Evolutionary conservation across 306 rosid genomes (phyloP).

Genomic region (Comarum palustre): DNA sequence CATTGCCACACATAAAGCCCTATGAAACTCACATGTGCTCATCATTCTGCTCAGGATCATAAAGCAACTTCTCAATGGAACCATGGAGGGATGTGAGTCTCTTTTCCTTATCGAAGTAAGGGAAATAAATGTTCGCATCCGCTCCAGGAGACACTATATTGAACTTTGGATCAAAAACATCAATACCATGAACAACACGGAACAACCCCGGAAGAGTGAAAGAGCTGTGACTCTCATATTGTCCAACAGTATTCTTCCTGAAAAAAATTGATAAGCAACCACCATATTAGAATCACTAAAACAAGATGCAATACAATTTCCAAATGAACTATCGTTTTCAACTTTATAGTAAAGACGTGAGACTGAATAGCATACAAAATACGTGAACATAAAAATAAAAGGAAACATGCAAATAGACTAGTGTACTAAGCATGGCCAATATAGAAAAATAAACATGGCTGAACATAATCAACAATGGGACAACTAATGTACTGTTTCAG

Average conservation of each 20-base stretch:
- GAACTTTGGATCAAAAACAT: conserved; percentile 98
- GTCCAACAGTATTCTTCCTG: conserved; percentile 91
- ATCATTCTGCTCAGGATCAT: conserved; percentile 56
- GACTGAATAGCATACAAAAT: not conserved
- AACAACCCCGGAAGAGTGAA: conserved; percentile 91
- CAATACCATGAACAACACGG: conserved; percentile 90
- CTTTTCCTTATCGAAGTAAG: conserved; percentile 65
- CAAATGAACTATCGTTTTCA: not conserved
- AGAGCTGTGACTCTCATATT: conserved; percentile 85
- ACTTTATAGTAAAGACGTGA: not conserved
- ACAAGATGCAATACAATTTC: not conserved
- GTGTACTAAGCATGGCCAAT: not conserved
- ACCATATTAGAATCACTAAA: conserved; percentile 9
- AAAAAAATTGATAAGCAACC: conserved; percentile 29
- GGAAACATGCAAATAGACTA: not conserved
- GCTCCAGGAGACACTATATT: conserved; percentile 98
- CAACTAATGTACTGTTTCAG: not conserved
- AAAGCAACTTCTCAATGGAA: conserved; percentile 69
- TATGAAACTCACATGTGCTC: conserved; percentile 61
- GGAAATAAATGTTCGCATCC: conserved; percentile 78
- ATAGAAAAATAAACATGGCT: not conserved
- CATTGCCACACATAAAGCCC: not conserved
- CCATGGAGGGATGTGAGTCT: conserved; percentile 77
- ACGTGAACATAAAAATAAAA: not conserved
- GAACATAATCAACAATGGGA: not conserved